Evolutionary conservation across 139 green algal genomes (phyloP), one percentile per base, ranked within the genome.

Genomic region (Chlamydomonas sp.): DNA sequence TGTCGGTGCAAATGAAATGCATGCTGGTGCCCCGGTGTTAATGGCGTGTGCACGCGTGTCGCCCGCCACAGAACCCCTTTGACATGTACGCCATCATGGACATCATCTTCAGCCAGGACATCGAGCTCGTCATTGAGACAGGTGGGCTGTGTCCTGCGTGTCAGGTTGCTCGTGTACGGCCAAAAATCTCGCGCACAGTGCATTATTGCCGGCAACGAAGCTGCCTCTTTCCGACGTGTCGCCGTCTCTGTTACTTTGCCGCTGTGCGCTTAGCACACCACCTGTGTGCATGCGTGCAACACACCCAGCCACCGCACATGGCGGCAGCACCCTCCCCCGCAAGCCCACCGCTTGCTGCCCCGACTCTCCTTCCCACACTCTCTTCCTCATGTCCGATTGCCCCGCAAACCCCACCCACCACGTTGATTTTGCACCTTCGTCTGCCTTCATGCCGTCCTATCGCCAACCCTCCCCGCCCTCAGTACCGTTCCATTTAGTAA

Each of bases 41-140:
- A 49, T 0, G 31, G 31, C 31, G 31, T 49, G 31, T 49, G 31
- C 31, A 49, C 31, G 31, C 31, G 31, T 49, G 62, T 49, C 78
- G 62, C 60, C 5, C 62, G 49, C 64, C 49, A 0, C 84, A 91
- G 78, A 88, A 91, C 64, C 88, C 88, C n/a, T 91, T 91, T n/a
- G 85, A 89, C 77, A 85, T 89, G 78, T 85, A 85, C 68, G 69
- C 69, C 77, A 89, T 89, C 64, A 77, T 63, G 20, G 90, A 92
- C 83, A 84, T 94, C 75, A 89, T 94, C 14, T 85, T 79, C 71
- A 88, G 63, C 14, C 1, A 88, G 18, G 2, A 72, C 16, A 89
- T 89, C 14, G 86, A 91, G 66, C 83, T 94, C 2, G 75, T 94
- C 67, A 88, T 94, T 10, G 91, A 94, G 80, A 94, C 91, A 49